Conservation (phyloP, 202 grass and related monocot species). For the Zizania palustris region DNA sequence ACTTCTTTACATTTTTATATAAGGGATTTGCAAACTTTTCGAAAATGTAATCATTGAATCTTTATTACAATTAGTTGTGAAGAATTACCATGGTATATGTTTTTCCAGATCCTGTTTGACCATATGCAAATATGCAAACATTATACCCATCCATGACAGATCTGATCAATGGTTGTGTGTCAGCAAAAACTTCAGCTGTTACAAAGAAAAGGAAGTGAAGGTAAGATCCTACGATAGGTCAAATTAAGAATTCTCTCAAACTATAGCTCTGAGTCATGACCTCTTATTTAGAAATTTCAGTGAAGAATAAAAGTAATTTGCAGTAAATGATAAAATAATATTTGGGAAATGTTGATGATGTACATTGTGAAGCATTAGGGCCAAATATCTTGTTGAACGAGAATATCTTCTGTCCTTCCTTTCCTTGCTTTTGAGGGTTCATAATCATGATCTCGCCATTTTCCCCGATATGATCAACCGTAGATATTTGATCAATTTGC, state of each 20-base stretch:
- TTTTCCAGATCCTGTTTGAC: constrained; percentile 85
- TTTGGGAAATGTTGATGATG: constrained; percentile 7
- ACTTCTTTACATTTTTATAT: not conserved
- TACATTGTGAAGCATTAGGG: constrained; percentile 65
- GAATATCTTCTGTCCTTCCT: constrained; percentile 70
- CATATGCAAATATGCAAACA: constrained; percentile 94
- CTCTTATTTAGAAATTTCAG: not conserved
- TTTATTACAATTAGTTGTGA: not conserved
- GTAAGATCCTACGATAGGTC: constrained; percentile 20
- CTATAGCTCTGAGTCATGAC: not conserved
- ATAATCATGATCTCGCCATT: constrained; percentile 68
- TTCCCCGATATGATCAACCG: constrained; percentile 74
- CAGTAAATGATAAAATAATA: constrained; percentile 40
- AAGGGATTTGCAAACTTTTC: constrained; percentile 5
- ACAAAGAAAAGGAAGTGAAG: constrained; percentile 35
- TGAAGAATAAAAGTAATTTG: constrained; percentile 1
- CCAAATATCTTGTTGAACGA: constrained; percentile 87
- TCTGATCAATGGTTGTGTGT: constrained; percentile 77
- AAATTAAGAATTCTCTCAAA: constrained; percentile 5
- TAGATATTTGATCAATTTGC: constrained; percentile 58
- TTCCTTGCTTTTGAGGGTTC: constrained; percentile 71
- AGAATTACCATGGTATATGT: constrained; percentile 86
- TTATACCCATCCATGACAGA: constrained; percentile 86
- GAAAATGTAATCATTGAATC: not conserved
- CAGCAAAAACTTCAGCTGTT: constrained; percentile 71